Evolutionary conservation across 352 stramenopile species (phyloP).

Genomic region (Phytophthora pseudosyringae): DNA sequence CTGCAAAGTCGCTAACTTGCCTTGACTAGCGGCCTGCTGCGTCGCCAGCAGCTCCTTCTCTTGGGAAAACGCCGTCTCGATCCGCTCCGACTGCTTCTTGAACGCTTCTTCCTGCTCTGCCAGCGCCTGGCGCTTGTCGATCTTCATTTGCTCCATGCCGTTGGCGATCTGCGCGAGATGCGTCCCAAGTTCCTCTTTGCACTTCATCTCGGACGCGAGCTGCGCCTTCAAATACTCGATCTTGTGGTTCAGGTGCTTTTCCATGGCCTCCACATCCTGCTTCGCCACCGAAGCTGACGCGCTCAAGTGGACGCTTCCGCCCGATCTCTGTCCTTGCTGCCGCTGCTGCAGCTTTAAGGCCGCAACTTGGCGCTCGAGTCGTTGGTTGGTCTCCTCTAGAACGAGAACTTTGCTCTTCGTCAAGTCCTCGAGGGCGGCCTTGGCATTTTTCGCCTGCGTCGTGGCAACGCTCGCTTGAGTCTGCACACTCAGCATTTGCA

Average conservation of each 20-base stretch:
- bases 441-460: slow-evolving; percentile 59
- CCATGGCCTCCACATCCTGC: slow-evolving; percentile 52
- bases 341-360: slow-evolving; percentile 47
- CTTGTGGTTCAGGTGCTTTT: slow-evolving; percentile 83
- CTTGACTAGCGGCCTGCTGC: slow-evolving; percentile 58
- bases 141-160: slow-evolving; percentile 70
- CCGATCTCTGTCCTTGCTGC: slow-evolving; percentile 17
- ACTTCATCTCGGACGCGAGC: slow-evolving; percentile 84
- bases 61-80: slow-evolving; percentile 52
- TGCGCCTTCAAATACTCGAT: slow-evolving; percentile 87
- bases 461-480: slow-evolving; percentile 59
- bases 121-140: slow-evolving; percentile 60
- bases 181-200: slow-evolving; percentile 80
- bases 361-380: slow-evolving; percentile 58
- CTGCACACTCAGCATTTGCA: slow-evolving; percentile 58
- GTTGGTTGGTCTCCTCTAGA: slow-evolving; percentile 74
- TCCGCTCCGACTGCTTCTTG: slow-evolving; percentile 57
- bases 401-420: slow-evolving; percentile 50
- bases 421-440: slow-evolving; percentile 58
- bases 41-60: slow-evolving; percentile 58
- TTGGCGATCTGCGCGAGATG: slow-evolving; percentile 71
- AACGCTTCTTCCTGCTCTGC: slow-evolving; percentile 67
- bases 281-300: slow-evolving; percentile 18
- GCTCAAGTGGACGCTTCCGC: slow-evolving; percentile 1
- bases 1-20: slow-evolving; percentile 70